phyloP scores from a whole-genome alignment of 2,329 filamentous ascomycete genomes.

The Botrytis byssoidea region DNA sequence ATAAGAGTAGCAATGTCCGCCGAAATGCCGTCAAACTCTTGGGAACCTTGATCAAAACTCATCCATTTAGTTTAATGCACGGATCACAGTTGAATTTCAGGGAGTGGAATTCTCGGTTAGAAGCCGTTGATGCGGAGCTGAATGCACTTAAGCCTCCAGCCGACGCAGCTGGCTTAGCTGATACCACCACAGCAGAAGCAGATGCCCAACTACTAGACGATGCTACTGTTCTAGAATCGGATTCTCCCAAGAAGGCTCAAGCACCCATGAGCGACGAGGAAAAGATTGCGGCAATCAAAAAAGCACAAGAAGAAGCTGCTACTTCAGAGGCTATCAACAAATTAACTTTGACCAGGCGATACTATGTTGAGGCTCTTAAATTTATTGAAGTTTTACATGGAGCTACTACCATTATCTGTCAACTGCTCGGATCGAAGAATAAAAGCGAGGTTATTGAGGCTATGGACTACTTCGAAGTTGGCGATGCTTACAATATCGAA shows the following conservation, averaged over 20 bases:
- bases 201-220: constrained; percentile 82
- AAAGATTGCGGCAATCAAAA: constrained; percentile 69
- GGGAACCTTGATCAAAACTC: constrained; percentile 83
- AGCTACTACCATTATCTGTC: constrained; percentile 76
- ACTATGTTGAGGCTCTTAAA: constrained; percentile 87
- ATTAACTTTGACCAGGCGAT: constrained; percentile 81
- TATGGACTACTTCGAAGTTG: constrained; percentile 96
- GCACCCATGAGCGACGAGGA: constrained; percentile 74
- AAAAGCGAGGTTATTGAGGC: constrained; percentile 99
- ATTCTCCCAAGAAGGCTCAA: constrained; percentile 58
- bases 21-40: constrained; percentile 93
- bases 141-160: constrained; percentile 77
- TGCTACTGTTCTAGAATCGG: constrained; percentile 71
- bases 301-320: constrained; percentile 81
- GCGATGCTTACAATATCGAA: constrained; percentile 94
- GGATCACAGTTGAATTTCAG: constrained; percentile 80
- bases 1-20: constrained; percentile 97
- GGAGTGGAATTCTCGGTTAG: constrained; percentile 80
- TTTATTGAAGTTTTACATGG: constrained; percentile 91
- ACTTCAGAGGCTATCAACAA: constrained; percentile 86
- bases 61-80: constrained; percentile 90
- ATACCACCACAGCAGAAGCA: constrained; percentile 59
- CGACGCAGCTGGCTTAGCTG: constrained; percentile 69
- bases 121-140: constrained; percentile 80
- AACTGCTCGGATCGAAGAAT: constrained; percentile 89